phyloP scores from a whole-genome alignment of 2,329 filamentous ascomycete genomes.

The Aureobasidium subglaciale region DNA sequence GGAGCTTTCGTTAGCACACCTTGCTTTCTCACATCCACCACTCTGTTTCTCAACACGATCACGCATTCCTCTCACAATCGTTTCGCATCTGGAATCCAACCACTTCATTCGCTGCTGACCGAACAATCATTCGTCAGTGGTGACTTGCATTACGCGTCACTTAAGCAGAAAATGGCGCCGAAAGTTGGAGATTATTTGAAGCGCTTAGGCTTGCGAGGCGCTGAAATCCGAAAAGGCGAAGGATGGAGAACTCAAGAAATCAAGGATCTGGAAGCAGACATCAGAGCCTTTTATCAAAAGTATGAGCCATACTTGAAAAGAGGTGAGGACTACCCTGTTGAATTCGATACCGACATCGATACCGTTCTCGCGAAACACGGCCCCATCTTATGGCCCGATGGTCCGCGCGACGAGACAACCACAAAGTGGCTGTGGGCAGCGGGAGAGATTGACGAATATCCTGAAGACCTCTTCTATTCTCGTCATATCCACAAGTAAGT shows the following conservation, averaged over 20 bases:
- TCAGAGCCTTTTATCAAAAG: background rate
- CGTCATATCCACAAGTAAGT: background rate
- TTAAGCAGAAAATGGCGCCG: background rate
- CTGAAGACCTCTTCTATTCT: background rate
- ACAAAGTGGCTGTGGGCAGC: background rate
- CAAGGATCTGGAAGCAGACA: background rate
- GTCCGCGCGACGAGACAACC: background rate
- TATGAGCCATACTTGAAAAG: background rate
- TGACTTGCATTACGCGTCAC: background rate
- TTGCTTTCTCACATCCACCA: background rate
- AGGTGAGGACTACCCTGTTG: background rate
- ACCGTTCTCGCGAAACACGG: background rate
- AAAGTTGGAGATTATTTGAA: background rate
- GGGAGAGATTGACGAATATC: slow-evolving; percentile 3
- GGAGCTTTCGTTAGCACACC: background rate
- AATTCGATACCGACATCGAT: background rate
- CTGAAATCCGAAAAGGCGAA: background rate
- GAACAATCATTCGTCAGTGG: background rate
- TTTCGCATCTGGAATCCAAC: too few species aligned
- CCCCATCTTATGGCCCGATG: background rate
- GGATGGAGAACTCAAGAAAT: slow-evolving; percentile 6
- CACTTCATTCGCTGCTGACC: background rate
- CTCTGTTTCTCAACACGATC: background rate
- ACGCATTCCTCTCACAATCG: background rate
- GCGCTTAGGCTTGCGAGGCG: background rate